Conservation (phyloP, 768 basidiomycete genomes). For the Lentinula raphanica region DNA sequence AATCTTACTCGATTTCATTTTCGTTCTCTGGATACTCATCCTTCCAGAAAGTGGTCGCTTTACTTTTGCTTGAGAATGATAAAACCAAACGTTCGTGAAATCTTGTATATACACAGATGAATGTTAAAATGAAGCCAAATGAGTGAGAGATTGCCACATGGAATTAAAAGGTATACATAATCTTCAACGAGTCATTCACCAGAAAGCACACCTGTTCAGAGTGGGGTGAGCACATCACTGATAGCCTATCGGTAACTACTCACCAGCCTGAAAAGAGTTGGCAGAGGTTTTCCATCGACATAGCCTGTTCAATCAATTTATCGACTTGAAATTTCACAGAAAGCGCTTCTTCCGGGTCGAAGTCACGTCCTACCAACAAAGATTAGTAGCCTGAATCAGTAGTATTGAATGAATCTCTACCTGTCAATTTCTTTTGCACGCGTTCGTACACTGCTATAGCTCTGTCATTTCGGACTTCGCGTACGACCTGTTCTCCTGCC, state of each 20-base stretch:
- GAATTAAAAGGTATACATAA: too few species aligned
- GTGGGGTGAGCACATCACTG: not conserved
- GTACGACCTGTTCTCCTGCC: conserved; percentile 50
- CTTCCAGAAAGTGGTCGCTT: too few species aligned
- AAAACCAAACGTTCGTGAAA: too few species aligned
- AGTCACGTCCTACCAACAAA: conserved; percentile 73
- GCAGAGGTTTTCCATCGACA: conserved; percentile 89
- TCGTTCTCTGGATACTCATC: too few species aligned
- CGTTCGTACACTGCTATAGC: conserved; percentile 91
- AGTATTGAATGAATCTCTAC: conserved; percentile 31
- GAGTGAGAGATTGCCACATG: too few species aligned
- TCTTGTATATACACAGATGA: too few species aligned
- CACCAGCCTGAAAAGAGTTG: conserved; percentile 96
- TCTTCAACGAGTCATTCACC: conserved; percentile 34
- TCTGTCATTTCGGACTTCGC: conserved; percentile 86
- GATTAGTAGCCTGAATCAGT: not conserved
- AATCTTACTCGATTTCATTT: too few species aligned
- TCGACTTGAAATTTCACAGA: conserved; percentile 84
- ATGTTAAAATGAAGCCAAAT: too few species aligned
- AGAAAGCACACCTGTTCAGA: conserved; percentile 62
- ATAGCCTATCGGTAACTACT: conserved; percentile 14
- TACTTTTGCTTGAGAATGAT: too few species aligned
- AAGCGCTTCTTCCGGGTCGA: conserved; percentile 76
- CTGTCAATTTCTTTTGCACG: conserved; percentile 92
- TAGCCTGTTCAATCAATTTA: conserved; percentile 89